These are phyloP conservation scores for Pholiota microspora DNA, from an alignment of 768 basidiomycete genomes.

Conservation along the genomic window DNA sequence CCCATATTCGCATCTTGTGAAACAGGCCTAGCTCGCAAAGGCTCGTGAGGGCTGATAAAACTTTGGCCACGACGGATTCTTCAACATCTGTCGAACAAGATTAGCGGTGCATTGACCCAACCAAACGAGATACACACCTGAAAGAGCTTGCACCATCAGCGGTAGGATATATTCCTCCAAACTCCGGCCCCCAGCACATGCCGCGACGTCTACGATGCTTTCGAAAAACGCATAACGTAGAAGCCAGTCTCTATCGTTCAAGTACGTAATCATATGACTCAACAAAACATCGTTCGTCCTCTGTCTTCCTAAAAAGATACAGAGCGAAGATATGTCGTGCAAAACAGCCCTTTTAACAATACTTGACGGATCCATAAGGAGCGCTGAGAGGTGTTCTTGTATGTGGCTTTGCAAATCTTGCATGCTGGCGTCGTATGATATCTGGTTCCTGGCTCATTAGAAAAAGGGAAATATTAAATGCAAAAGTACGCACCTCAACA, in stretches of 20 bases:
- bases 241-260: constrained; percentile 86
- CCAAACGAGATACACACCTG: constrained; percentile 51
- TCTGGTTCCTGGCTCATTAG: constrained; percentile 40
- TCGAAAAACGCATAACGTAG: constrained; percentile 92
- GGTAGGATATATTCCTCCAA: constrained; percentile 97
- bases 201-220: constrained; percentile 92
- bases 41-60: constrained; percentile 83
- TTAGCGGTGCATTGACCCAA: neutral
- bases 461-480: neutral
- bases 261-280: constrained; percentile 83
- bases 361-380: constrained; percentile 86
- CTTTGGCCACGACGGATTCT: constrained; percentile 90
- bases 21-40: constrained; percentile 89
- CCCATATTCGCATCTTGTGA: constrained; percentile 96
- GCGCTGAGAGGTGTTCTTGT: constrained; percentile 82
- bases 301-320: constrained; percentile 90
- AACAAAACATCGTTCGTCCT: constrained; percentile 94
- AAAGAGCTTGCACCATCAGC: constrained; percentile 91
- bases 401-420: constrained; percentile 83
- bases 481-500: constrained; percentile 61
- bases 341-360: constrained; percentile 91
- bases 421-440: constrained; percentile 86
- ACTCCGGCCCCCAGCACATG: constrained; percentile 87
- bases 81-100: constrained; percentile 71
- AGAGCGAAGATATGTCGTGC: constrained; percentile 82